phyloP scores from a whole-genome alignment of 352 stramenopile genomes.

The Globisporangium sylvaticum region DNA sequence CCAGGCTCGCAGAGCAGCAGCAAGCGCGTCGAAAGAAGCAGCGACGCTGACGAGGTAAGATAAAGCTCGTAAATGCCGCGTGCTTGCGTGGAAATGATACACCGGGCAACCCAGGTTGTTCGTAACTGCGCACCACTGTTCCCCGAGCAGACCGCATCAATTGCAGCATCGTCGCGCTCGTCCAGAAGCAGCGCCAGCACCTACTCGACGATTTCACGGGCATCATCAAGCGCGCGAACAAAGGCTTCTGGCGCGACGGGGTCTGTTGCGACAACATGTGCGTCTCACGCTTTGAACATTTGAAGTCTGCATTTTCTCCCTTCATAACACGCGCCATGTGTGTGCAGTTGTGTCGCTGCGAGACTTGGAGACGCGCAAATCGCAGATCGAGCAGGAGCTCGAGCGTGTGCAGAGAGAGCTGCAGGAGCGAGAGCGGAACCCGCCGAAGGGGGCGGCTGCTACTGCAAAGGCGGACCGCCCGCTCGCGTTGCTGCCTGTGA shows the following conservation, averaged over 20 bases:
- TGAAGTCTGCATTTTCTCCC: neutral
- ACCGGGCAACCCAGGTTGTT: neutral
- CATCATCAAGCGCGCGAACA: neutral
- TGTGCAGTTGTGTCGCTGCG: conserved; percentile 40
- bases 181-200: conserved; percentile 10
- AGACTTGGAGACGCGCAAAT: conserved; percentile 52
- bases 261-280: conserved; percentile 42
- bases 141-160: conserved; percentile 19
- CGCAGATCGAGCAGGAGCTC: conserved; percentile 34
- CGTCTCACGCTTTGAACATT: neutral
- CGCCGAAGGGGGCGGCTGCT: neutral
- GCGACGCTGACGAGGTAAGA: neutral
- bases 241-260: neutral
- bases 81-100: neutral
- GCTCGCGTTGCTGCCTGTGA: conserved; percentile 15
- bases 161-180: conserved; percentile 11
- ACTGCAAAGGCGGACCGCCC: neutral
- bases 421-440: conserved; percentile 7
- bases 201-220: neutral
- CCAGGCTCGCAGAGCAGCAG: conserved; percentile 1
- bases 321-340: neutral
- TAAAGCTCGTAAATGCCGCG: neutral
- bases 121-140: too few relatives aligned
- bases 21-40: neutral
- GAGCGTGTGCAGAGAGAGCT: conserved; percentile 19